Evolutionary conservation across 2,329 filamentous ascomycete genomes (phyloP), one percentile per base, ranked within the genome.

Genomic region (Erysiphe pulchra): DNA sequence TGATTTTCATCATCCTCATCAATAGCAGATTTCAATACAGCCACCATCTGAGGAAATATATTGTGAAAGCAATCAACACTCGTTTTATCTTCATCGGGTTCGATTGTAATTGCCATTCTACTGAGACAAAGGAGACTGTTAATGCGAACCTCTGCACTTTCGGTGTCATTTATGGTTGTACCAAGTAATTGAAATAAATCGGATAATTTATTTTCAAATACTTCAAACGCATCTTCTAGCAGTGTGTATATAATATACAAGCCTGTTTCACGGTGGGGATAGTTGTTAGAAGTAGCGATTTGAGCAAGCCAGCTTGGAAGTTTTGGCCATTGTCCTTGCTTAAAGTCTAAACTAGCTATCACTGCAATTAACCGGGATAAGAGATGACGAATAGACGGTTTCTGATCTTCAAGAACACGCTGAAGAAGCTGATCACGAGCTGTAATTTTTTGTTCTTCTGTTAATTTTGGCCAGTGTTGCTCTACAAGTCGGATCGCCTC

Each of bases 241-340:
- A 94, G 76, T 50, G 84, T 87, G 65, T 78, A 94, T 52, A 95
- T 77, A 54, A 95, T 85, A 65, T 90, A 95, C 51, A 87, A 79
- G 52, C 81, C 85, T 37, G 94, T 82, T 60, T 92, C 85, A 53
- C 90, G 79, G 61, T 92, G 82, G 49, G 75, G 69, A 45, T 82
- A 77, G 50, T 77, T 77, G 49, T 71, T 65, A 59, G 76, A 86
- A 53, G 73, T 80, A 54, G 81, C 78, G 50, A 90, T 81, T 58
- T 80, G 79, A 50, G 84, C 71, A 45, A 95, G 72, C 53, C 80
- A 72, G 52, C 76, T 74, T 45, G 92, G 75, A 48, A 95, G 73
- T 48, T 92, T 80, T 28, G 65, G 65, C 83, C 83, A 92, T 62
- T 92, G 76, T 51, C 80, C 83, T 60, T 92, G 77, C 51, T 83